Evolutionary conservation across 2,329 filamentous ascomycete species (phyloP).

Genomic region (Dothiorella sarmentorum): DNA sequence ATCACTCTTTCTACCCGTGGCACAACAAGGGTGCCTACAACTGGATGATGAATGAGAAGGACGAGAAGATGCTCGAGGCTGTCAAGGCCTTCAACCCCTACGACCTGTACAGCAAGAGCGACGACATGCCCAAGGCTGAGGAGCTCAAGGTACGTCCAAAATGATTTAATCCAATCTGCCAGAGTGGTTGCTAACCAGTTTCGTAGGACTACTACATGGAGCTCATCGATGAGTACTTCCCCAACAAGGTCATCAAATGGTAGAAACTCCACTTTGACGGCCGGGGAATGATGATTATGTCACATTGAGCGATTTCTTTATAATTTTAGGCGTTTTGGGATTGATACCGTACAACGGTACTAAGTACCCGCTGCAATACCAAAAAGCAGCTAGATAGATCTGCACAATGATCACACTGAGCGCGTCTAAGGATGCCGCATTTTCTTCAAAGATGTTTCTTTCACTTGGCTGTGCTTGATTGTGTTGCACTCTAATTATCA

Average conservation of each 20-base stretch:
- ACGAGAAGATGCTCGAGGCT: conserved; percentile 73
- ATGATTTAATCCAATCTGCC: background rate
- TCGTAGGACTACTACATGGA: conserved; percentile 67
- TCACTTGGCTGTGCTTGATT: background rate
- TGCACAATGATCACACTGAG: background rate
- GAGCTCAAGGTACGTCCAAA: conserved; percentile 62
- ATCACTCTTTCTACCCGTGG: conserved; percentile 93
- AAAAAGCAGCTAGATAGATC: conserved; percentile 7
- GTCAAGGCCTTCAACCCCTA: conserved; percentile 89
- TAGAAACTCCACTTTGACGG: conserved; percentile 31
- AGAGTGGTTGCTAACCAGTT: conserved; percentile 20
- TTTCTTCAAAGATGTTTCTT: background rate
- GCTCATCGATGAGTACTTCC: conserved; percentile 72
- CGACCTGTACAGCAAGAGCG: conserved; percentile 88
- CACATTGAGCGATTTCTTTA: conserved; percentile 1
- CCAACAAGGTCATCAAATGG: conserved; percentile 66
- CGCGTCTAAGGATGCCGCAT: background rate
- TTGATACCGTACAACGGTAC: background rate
- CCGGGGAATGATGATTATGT: background rate
- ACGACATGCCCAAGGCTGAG: conserved; percentile 71
- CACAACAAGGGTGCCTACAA: conserved; percentile 76
- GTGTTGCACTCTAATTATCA: background rate
- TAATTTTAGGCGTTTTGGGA: conserved; percentile 4
- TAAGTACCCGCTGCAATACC: conserved; percentile 7
- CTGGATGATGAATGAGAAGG: conserved; percentile 80